phyloP scores from a whole-genome alignment of 495 filamentous ascomycete genomes.

The Recurvomyces mirabilis region DNA sequence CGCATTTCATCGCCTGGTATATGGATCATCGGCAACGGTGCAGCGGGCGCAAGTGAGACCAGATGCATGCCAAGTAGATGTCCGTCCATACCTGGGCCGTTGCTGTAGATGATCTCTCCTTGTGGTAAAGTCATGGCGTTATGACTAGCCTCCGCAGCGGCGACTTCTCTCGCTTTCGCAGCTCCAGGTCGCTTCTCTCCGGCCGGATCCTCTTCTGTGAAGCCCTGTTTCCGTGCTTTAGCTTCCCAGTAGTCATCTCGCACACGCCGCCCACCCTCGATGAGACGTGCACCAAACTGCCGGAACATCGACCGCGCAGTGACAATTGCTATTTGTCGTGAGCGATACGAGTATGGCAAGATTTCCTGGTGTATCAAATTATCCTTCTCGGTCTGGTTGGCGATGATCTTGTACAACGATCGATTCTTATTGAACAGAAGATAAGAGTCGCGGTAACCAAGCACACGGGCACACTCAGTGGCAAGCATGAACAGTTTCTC shows the following conservation, averaged over 20 bases:
- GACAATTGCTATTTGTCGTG: constrained; percentile 95
- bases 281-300: constrained; percentile 94
- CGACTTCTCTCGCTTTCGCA: constrained; percentile 75
- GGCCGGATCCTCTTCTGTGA: constrained; percentile 92
- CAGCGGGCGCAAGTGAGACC: constrained; percentile 43
- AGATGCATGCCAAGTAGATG: constrained; percentile 32
- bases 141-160: constrained; percentile 43
- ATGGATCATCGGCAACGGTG: constrained; percentile 73
- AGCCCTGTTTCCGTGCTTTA: constrained; percentile 94
- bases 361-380: constrained; percentile 92
- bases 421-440: constrained; percentile 98
- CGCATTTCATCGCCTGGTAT: constrained; percentile 68
- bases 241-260: constrained; percentile 98
- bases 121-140: constrained; percentile 48
- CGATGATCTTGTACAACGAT: constrained; percentile 96
- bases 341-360: constrained; percentile 93
- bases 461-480: constrained; percentile 89
- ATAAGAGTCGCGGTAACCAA: constrained; percentile 95
- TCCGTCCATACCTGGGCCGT: constrained; percentile 43
- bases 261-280: constrained; percentile 77
- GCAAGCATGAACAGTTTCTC: constrained; percentile 98
- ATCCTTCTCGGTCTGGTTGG: constrained; percentile 90
- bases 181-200: constrained; percentile 94
- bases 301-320: constrained; percentile 99
- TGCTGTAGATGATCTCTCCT: constrained; percentile 74